Evolutionary conservation across 1,139 yeast genomes (phyloP), one percentile per base, ranked within the genome.

Genomic region (Sugiyamaella sp.): DNA sequence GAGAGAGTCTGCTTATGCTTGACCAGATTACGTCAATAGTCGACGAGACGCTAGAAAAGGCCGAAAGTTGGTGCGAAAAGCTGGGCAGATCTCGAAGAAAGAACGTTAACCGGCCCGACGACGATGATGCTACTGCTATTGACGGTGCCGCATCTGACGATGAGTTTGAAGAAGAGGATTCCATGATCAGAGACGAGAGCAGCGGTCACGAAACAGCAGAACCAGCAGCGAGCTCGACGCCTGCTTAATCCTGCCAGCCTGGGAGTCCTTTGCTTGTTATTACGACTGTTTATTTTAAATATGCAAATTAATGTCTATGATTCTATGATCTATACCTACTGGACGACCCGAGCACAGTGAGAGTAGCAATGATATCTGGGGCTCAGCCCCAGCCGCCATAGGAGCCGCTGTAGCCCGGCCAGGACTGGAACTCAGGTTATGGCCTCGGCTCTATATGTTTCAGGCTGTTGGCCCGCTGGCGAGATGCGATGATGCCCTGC

Each of bases 1-100:
- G 86, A 60, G 99, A 93, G 70, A 85, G 96, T 0, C 74, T 93
- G 53, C 95, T 87, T 45, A 89, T 91, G 91, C 85, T 93, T 45
- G 79, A 86, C 43, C 86, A 86, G 57, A 84, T 93, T 32, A 89
- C 90, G 58, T 79, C 79, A 48, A 91, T 90, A 8, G 90, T 95
- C 59, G 91, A 86, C 66, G 91, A 86, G 40, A 90, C 91, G 52
- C 74, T 93, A 56, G 86, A 81, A 48, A 83, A 84, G 60, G 97
- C 97, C 0, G 97, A 91, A 67, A 74, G 76, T 32, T 91, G 97
- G 97, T 71, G 72, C 53, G 69, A 69, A 35, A 60, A 66, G 35
- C 50, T 68, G 27, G 66, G 67, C 4, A 41, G 52, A 6, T 16
- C 38, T n/a, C 16, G 45, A 35, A 29, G 49, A 17, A 21, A 41